Percentiles rank a stretch among this genome's conserved stretches.
phyloP scores from a whole-genome alignment of 1,284 basidiomycete genomes.

The Anthracocystis walkeri region DNA sequence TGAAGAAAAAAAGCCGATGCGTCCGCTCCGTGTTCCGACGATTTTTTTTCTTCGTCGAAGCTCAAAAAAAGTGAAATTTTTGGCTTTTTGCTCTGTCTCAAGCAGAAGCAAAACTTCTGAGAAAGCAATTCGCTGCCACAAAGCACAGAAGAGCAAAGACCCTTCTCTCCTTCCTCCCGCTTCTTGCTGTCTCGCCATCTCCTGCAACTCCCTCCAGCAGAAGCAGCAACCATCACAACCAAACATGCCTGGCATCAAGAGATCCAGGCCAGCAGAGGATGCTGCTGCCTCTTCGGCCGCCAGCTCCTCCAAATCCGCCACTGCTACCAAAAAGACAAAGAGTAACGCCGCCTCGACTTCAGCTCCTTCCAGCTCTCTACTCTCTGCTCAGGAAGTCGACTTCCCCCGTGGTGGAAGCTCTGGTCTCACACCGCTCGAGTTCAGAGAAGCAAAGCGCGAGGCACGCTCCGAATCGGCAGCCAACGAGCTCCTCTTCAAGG shows the following conservation, averaged over 20 bases:
- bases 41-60: conserved; percentile 5
- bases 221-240: not conserved
- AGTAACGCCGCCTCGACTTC: conserved; percentile 13
- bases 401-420: conserved; percentile 88
- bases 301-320: conserved; percentile 31
- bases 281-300: conserved; percentile 33
- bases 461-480: conserved; percentile 82
- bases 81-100: conserved; percentile 1
- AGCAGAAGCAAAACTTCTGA: conserved; percentile 7
- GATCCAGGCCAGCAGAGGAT: conserved; percentile 43
- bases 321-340: conserved; percentile 34
- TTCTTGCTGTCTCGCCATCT: conserved; percentile 6
- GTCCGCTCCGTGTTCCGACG: conserved; percentile 1
- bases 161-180: not conserved
- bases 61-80: conserved; percentile 6
- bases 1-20: not conserved
- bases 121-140: not conserved
- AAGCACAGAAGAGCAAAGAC: not conserved
- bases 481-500: conserved; percentile 76
- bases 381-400: conserved; percentile 74
- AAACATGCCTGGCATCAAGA: conserved; percentile 55
- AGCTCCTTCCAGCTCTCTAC: conserved; percentile 41
- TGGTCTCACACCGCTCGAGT: conserved; percentile 86
- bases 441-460: conserved; percentile 85
- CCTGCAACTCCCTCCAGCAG: conserved; percentile 5